phyloP scores from a whole-genome alignment of 2,329 filamentous ascomycete species.

The Diaporthe sp. region DNA sequence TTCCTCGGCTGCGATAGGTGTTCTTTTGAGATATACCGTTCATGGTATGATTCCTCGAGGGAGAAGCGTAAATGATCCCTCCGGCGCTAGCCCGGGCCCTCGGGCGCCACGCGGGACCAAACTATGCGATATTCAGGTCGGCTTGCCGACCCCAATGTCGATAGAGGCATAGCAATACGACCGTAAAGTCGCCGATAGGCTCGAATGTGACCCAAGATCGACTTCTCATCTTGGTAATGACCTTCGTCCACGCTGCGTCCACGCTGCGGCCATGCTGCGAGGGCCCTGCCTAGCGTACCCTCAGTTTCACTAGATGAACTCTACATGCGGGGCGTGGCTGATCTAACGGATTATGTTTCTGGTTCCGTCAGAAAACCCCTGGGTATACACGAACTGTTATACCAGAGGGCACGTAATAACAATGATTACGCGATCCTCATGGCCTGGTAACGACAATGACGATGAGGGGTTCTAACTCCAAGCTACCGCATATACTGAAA shows the following conservation, averaged over 20 bases:
- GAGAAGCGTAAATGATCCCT: background rate
- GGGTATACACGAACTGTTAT: slow-evolving; percentile 7
- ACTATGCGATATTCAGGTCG: slow-evolving; percentile 22
- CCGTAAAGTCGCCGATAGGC: slow-evolving; percentile 17
- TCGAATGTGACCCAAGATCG: background rate
- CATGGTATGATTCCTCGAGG: slow-evolving; percentile 20
- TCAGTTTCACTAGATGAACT: slow-evolving; percentile 29
- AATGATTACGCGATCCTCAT: background rate
- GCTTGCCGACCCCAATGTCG: slow-evolving; percentile 17
- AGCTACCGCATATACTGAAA: slow-evolving; percentile 3
- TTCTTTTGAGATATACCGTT: background rate
- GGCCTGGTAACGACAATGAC: background rate
- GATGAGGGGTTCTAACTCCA: slow-evolving; percentile 16
- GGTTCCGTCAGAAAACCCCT: slow-evolving; percentile 11
- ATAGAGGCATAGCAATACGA: background rate
- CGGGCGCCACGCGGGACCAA: slow-evolving; percentile 13
- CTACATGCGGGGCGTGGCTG: slow-evolving; percentile 25
- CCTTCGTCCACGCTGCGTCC: background rate
- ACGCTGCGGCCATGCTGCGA: background rate
- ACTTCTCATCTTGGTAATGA: background rate
- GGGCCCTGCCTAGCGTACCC: background rate
- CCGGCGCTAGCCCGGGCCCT: slow-evolving; percentile 17
- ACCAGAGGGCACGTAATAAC: background rate
- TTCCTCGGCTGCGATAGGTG: background rate
- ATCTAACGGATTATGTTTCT: slow-evolving; percentile 27